Percentiles rank a stretch among this genome's conserved stretches.
phyloP scores from a whole-genome alignment of 2,329 filamentous ascomycete genomes.

The Uncinocarpus reesii region DNA sequence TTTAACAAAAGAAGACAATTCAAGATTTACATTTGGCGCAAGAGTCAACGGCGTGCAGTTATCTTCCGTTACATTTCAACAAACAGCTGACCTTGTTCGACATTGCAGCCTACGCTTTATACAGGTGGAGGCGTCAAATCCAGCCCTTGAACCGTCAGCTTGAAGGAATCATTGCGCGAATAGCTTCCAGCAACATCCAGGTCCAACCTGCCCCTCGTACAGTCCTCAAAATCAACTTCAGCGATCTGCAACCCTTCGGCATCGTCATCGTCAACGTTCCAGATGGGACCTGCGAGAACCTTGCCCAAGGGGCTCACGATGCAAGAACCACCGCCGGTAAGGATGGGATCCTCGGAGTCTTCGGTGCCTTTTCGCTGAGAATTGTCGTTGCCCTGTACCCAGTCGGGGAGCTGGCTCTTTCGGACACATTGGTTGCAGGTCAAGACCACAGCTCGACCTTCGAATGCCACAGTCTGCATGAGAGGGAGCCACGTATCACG shows the following conservation, averaged over 20 bases:
- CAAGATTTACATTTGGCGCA: slow-evolving; percentile 5
- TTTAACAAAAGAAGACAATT: not conserved
- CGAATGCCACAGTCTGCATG: slow-evolving; percentile 71
- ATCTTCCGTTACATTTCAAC: too few species aligned
- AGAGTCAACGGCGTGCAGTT: too few species aligned
- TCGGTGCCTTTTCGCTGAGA: not conserved
- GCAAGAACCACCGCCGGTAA: slow-evolving; percentile 67
- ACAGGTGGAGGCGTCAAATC: slow-evolving; percentile 49
- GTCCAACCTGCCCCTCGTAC: slow-evolving; percentile 68
- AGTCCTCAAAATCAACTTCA: slow-evolving; percentile 81
- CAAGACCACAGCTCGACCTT: slow-evolving; percentile 77
- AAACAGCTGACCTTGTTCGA: too few species aligned
- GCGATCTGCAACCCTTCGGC: slow-evolving; percentile 51
- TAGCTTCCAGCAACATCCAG: slow-evolving; percentile 79
- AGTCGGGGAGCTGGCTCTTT: slow-evolving; percentile 47
- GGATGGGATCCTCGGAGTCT: slow-evolving; percentile 44
- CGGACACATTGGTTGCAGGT: slow-evolving; percentile 74
- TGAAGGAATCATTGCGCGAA: slow-evolving; percentile 59
- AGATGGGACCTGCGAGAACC: slow-evolving; percentile 69
- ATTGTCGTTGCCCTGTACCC: slow-evolving; percentile 35
- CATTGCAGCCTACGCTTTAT: not conserved
- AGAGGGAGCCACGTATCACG: slow-evolving; percentile 71
- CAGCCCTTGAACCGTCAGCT: slow-evolving; percentile 49
- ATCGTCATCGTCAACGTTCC: slow-evolving; percentile 55
- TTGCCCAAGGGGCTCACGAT: slow-evolving; percentile 72